These are phyloP conservation scores for Taphrina deformans DNA, from an alignment of 1,139 yeast genomes.

Conservation along the genomic window DNA sequence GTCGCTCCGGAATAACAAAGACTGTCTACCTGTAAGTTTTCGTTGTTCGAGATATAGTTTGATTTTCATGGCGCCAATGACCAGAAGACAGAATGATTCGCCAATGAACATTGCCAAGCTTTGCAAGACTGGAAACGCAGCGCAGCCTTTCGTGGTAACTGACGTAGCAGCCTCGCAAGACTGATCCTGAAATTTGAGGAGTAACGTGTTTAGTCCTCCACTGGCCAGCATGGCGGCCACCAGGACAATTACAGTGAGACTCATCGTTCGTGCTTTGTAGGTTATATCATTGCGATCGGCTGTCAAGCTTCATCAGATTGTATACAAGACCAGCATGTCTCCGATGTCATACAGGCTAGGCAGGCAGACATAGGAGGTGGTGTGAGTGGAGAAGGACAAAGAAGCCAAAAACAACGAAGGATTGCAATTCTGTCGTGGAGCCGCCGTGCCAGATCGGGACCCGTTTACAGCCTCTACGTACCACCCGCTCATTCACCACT, in stretches of 20 bases:
- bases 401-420: background rate
- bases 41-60: background rate
- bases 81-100: conserved; percentile 53
- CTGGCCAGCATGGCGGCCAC: conserved; percentile 53
- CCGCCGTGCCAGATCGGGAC: background rate
- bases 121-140: conserved; percentile 54
- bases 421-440: background rate
- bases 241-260: conserved; percentile 36
- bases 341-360: no score
- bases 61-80: conserved; percentile 7
- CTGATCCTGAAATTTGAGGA: conserved; percentile 74
- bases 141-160: conserved; percentile 8
- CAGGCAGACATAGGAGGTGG: background rate
- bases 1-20: background rate
- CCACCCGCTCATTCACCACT: background rate
- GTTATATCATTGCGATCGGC: no score
- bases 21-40: background rate
- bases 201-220: conserved; percentile 71
- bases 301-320: background rate
- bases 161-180: background rate
- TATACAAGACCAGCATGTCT: no score
- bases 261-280: background rate
- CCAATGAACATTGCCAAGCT: conserved; percentile 82
- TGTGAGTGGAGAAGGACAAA: background rate
- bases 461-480: background rate